A percentile compares a stretch with the other conserved stretches of the same genome.
Conservation (phyloP, 2,329 filamentous ascomycete genomes). For the Fusarium nodosum region DNA sequence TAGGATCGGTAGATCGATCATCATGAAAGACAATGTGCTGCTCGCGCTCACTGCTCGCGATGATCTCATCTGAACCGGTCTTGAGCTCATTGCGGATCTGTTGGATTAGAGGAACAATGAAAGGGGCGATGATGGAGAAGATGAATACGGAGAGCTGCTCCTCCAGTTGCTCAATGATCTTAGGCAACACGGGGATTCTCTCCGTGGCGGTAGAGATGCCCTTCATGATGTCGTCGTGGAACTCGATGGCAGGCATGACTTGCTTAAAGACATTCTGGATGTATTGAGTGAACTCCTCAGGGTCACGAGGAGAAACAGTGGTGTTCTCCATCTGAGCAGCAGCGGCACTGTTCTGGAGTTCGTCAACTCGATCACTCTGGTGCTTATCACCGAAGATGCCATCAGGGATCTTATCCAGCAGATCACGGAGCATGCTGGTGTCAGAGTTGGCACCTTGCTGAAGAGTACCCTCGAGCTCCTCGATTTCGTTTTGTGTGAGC, state of each 20-base stretch:
- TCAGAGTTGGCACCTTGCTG: slow-evolving; percentile 73
- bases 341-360: slow-evolving; percentile 82
- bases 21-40: slow-evolving; percentile 90
- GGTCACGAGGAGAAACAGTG: slow-evolving; percentile 80
- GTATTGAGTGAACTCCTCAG: slow-evolving; percentile 87
- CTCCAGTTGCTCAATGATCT: slow-evolving; percentile 87
- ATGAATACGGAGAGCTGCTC: slow-evolving; percentile 91
- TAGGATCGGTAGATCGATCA: slow-evolving; percentile 82
- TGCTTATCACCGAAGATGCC: slow-evolving; percentile 83
- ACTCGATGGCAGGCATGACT: slow-evolving; percentile 90
- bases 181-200: slow-evolving; percentile 85
- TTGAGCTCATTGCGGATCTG: slow-evolving; percentile 90
- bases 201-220: slow-evolving; percentile 82
- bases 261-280: slow-evolving; percentile 79
- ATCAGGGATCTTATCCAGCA: slow-evolving; percentile 84
- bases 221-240: slow-evolving; percentile 90
- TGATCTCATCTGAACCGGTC: slow-evolving; percentile 88
- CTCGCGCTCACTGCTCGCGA: slow-evolving; percentile 84
- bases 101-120: slow-evolving; percentile 84
- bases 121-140: slow-evolving; percentile 91
- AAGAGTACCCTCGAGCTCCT: slow-evolving; percentile 88
- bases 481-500: slow-evolving; percentile 89
- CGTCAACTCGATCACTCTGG: slow-evolving; percentile 80
- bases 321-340: slow-evolving; percentile 82
- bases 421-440: slow-evolving; percentile 80